Percentiles rank a stretch among this genome's conserved stretches.
phyloP scores from a whole-genome alignment of 768 basidiomycete genomes.

The Hysterangium stoloniferum region DNA sequence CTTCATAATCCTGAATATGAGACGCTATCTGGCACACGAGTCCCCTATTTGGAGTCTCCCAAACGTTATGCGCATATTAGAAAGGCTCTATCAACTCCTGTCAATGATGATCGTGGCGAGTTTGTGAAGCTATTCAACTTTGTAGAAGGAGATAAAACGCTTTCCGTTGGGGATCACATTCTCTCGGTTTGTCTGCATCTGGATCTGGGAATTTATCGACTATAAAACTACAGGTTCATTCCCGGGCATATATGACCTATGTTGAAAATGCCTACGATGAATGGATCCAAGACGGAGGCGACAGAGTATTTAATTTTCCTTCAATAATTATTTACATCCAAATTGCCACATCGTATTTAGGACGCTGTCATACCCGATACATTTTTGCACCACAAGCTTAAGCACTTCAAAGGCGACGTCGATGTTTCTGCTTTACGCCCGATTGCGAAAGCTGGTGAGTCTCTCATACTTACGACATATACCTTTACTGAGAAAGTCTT shows the following conservation, averaged over 20 bases:
- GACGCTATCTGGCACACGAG: slow-evolving; percentile 21
- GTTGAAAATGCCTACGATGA: slow-evolving; percentile 22
- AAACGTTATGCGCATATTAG: slow-evolving; percentile 19
- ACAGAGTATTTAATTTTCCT: slow-evolving; percentile 13
- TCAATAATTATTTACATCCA: neutral
- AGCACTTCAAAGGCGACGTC: neutral
- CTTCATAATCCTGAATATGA: slow-evolving; percentile 26
- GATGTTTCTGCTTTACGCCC: slow-evolving; percentile 12
- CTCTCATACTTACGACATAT: neutral
- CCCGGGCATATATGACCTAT: slow-evolving; percentile 21
- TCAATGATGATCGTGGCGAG: neutral
- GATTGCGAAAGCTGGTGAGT: slow-evolving; percentile 21
- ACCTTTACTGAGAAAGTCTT: too few species aligned
- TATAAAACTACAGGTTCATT: slow-evolving; percentile 18
- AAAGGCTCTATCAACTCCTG: slow-evolving; percentile 15
- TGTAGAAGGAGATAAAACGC: neutral
- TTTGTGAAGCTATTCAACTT: slow-evolving; percentile 10
- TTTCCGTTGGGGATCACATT: slow-evolving; percentile 10
- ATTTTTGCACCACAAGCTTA: slow-evolving; percentile 21
- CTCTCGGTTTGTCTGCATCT: slow-evolving; percentile 5
- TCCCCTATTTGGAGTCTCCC: slow-evolving; percentile 26
- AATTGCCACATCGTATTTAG: slow-evolving; percentile 7
- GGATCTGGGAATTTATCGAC: slow-evolving; percentile 2
- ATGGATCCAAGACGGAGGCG: slow-evolving; percentile 24
- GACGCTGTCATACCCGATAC: slow-evolving; percentile 26